Percentiles rank a stretch among this genome's conserved stretches.
Evolutionary conservation across 1,284 basidiomycete genomes (phyloP).

Genomic region (Tilletia setariae): DNA sequence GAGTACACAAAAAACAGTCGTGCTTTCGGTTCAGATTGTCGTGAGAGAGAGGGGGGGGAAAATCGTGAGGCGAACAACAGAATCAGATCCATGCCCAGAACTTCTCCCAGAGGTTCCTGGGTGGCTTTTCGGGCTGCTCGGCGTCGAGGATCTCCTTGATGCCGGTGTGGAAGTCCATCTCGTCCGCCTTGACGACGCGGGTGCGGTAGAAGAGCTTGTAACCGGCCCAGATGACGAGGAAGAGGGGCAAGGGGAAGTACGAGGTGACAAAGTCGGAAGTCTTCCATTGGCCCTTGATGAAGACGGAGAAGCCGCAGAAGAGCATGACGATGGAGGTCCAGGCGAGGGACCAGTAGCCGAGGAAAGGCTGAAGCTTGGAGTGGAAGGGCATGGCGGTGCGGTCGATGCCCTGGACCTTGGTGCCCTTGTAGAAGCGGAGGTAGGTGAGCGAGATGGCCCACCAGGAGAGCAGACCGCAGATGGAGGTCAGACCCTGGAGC

Average conservation of each 20-base stretch:
- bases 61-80: no score
- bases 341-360: slow-evolving; percentile 35
- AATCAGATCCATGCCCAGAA: background rate
- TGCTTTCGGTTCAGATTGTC: no score
- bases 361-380: slow-evolving; percentile 55
- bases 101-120: slow-evolving; percentile 15
- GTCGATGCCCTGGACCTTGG: slow-evolving; percentile 63
- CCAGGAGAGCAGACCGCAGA: slow-evolving; percentile 73
- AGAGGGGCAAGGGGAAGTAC: slow-evolving; percentile 73
- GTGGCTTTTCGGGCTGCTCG: slow-evolving; percentile 24
- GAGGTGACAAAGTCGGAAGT: slow-evolving; percentile 72
- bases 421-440: slow-evolving; percentile 68
- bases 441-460: slow-evolving; percentile 74
- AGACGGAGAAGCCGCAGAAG: slow-evolving; percentile 56
- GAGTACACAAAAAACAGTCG: no score
- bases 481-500: slow-evolving; percentile 64
- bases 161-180: slow-evolving; percentile 63
- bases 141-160: slow-evolving; percentile 41
- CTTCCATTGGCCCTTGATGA: slow-evolving; percentile 42
- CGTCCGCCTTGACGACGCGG: slow-evolving; percentile 43
- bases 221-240: slow-evolving; percentile 70
- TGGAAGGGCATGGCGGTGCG: slow-evolving; percentile 61
- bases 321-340: slow-evolving; percentile 36
- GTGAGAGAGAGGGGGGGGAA: no score
- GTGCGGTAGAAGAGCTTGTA: slow-evolving; percentile 61